Percentiles rank a stretch among this genome's conserved stretches.
Evolutionary conservation across 202 grass and related monocot genomes (phyloP).

Genomic region (Thinopyrum obtusiflorum): DNA sequence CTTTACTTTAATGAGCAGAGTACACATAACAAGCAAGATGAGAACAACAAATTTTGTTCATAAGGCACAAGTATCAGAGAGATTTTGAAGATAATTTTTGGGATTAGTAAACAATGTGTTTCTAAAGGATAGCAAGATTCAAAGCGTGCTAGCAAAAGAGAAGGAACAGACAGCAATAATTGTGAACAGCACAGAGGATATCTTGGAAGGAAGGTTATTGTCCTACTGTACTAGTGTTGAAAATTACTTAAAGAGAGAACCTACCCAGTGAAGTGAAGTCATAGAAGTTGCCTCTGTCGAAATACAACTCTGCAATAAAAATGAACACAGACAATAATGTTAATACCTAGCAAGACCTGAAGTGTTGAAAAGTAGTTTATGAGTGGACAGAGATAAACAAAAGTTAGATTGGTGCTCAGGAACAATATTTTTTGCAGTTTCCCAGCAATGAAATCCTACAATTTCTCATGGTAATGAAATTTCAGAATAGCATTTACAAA

Average conservation of each 20-base stretch:
- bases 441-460: not conserved
- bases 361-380: conserved; percentile 19
- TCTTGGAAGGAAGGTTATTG: not conserved
- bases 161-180: not conserved
- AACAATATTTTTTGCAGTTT: not conserved
- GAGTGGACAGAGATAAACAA: conserved; percentile 17
- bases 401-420: not conserved
- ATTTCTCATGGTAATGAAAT: not conserved
- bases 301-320: conserved; percentile 63
- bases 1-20: not conserved
- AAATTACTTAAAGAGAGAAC: conserved; percentile 12
- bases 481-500: not conserved
- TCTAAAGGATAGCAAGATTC: not conserved
- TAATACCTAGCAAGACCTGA: not conserved
- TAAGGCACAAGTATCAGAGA: not conserved
- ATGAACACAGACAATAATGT: conserved; percentile 8
- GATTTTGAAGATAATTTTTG: not conserved
- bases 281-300: conserved; percentile 88
- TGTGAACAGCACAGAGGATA: not conserved
- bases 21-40: not conserved
- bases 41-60: not conserved
- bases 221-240: not conserved
- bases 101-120: not conserved
- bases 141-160: not conserved
- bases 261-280: conserved; percentile 93